Base-by-base conservation (phyloP, 805 yeast genomes). In the Ogataea minuta region DNA sequence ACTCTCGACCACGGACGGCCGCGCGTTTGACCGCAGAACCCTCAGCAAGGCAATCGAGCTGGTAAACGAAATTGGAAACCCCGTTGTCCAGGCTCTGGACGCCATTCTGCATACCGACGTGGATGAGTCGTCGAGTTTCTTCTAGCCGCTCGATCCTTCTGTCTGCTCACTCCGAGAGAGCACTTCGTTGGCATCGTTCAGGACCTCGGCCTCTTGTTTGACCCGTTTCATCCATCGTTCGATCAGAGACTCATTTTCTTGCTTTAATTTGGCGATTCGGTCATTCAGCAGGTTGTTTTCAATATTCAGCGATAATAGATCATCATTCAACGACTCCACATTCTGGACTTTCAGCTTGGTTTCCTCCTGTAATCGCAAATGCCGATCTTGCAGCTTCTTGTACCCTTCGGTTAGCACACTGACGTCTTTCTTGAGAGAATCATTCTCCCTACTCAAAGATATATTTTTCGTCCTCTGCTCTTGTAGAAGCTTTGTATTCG, bases 31-130 rank as follows among this genome's bases (percentile, higher is more conserved):
- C 28, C 72, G 73, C 9, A 41, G 48, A 1, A 55, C 72, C 19
- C 62, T 88, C 12, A 52, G 71, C 12, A 70, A 76, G 30, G 78
- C 85, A 20, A 67, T 80, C n/a, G 59, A 70, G 2, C 54, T 85
- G 56, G 77, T 85, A 3, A 70, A 74, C 43, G 59, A 72, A 31
- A 72, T 81, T 43, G 91, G 89, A n/a, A 66, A 68, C 2, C 67
- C 70, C 9, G 83, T 89, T n/a, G 67, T 75, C 1, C 57, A 68
- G 21, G 82, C 87, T 20, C 64, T 84, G 43, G 76, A 79, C 47
- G 54, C 58, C 16, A 64, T 76, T 28, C 63, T 73, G 6, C 72
- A 66, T 34, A 59, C 62, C 34, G 68, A 65, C 9, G 41, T 49
- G 10, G 67, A 43, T 46, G 71, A 58, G 17, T 33, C 23, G 20